Evolutionary conservation across 164 flowering plant species (phyloP).

Genomic region (Amborella trichopoda): DNA sequence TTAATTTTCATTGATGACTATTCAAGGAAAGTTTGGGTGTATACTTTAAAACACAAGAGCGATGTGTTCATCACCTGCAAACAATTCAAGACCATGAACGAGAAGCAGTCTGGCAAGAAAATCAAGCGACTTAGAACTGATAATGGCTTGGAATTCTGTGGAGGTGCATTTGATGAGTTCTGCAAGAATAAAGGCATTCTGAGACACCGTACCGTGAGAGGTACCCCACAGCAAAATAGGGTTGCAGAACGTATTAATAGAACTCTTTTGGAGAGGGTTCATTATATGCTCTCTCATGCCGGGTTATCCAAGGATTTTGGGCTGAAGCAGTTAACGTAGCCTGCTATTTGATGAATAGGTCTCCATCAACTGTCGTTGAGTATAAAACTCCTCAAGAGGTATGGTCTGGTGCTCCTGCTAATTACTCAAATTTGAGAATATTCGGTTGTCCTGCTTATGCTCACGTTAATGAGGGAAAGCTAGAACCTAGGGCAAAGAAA

Average conservation of each 20-base stretch:
- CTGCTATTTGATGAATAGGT: not conserved
- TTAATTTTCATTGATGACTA: not conserved
- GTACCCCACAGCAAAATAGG: not conserved
- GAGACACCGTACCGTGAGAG: not conserved
- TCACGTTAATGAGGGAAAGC: not conserved
- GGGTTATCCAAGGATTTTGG: not conserved
- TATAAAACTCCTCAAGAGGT: conserved; percentile 1
- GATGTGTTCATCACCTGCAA: not conserved
- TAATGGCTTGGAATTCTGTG: not conserved
- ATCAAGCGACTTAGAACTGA: not conserved
- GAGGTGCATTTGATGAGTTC: not conserved
- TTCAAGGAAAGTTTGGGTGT: not conserved
- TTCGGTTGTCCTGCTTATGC: not conserved
- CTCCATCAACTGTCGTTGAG: not conserved
- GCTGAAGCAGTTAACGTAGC: not conserved
- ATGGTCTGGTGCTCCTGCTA: not conserved
- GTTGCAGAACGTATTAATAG: not conserved
- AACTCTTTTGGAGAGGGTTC: not conserved
- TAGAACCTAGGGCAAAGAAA: not conserved
- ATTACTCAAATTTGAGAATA: not conserved
- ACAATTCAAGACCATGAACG: not conserved
- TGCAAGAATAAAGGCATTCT: conserved; percentile 1
- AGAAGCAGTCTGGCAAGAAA: not conserved
- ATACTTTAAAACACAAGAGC: not conserved
- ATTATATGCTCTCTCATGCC: not conserved